phyloP scores from a whole-genome alignment of 1,284 basidiomycete genomes.

The Xanthoconium separans region DNA sequence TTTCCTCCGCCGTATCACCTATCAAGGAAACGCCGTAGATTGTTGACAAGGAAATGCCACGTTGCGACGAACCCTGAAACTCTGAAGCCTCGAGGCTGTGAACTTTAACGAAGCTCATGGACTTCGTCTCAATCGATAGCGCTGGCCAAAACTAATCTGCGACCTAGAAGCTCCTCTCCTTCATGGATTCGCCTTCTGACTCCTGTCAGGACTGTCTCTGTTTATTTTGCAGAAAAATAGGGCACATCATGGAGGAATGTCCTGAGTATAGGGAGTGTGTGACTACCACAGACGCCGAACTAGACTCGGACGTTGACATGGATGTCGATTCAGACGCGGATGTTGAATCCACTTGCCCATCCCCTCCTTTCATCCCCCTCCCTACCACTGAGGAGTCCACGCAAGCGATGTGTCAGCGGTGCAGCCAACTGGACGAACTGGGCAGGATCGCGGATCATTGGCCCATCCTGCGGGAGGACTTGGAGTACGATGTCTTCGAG shows the following conservation, averaged over 20 bases:
- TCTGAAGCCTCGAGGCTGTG: too few species aligned
- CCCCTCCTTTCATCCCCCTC: not conserved
- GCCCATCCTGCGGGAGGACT: conserved; percentile 7
- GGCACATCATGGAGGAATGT: conserved; percentile 8
- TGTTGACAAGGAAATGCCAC: too few species aligned
- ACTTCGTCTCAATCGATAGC: not conserved
- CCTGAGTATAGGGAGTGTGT: not conserved
- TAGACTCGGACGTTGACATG: not conserved
- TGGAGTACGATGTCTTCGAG: not conserved
- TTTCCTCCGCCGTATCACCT: too few species aligned
- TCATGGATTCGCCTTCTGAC: not conserved
- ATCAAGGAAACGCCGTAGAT: too few species aligned
- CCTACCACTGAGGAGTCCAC: not conserved
- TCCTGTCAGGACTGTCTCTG: conserved; percentile 1
- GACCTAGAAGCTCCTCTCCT: not conserved
- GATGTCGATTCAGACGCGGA: not conserved
- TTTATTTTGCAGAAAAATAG: conserved; percentile 6
- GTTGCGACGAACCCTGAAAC: too few species aligned
- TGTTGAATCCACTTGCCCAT: not conserved
- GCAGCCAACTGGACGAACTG: not conserved
- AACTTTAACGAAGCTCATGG: not conserved
- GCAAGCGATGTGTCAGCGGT: conserved; percentile 4
- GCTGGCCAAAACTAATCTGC: not conserved
- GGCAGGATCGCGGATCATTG: not conserved
- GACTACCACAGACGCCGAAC: not conserved